Evolutionary conservation across 202 grass and related monocot genomes (phyloP), one percentile per base, ranked within the genome.

Genomic region (Brachypodium distachyon): DNA sequence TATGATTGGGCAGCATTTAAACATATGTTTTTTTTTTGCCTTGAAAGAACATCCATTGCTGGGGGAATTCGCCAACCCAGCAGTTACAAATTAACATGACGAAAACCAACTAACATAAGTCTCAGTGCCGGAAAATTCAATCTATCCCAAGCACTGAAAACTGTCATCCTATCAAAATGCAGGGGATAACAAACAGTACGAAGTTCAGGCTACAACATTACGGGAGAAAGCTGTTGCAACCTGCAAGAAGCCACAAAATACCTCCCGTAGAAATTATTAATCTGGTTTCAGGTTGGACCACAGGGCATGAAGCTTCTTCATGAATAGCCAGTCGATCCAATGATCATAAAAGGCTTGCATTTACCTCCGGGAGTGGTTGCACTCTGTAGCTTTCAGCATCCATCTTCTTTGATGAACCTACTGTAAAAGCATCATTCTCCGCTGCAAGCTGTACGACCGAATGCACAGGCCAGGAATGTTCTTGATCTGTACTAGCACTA

Each of bases 381-480:
- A 87, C 69, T 47, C 37, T 64, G 53, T 42, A 83, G 49, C 59
- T 74, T 43, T 80, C 83, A 48, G 64, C 50, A 17, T 56, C 54
- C 18, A 53, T 64, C 67, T 87, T 83, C 77, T 70, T 73, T 49
- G 84, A 82, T n/a, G 64, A 22, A 5, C 73, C 8, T 33, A n/a
- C 21, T 25, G 73, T 31, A 59, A 48, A 26, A 36, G 78, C 42
- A 59, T 43, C 76, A 54, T 83, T 63, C 74, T 53, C 78, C 83
- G 13, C 28, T 72, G 70, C 82, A 14, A 85, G 28, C 37, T 72
- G 81, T 32, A 73, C 63, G 13, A 63, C 75, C 12, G 77, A 83
- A 79, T 83, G 78, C 56, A 62, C 80, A 44, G 81, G 81, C 80
- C 83, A 80, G 28, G 83, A 76, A 37, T 73, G 76, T 7, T 68